Percentiles rank a stretch among this genome's conserved stretches.
Evolutionary conservation across 2,329 filamentous ascomycete species (phyloP).

Genomic region (Periconia digitata): DNA sequence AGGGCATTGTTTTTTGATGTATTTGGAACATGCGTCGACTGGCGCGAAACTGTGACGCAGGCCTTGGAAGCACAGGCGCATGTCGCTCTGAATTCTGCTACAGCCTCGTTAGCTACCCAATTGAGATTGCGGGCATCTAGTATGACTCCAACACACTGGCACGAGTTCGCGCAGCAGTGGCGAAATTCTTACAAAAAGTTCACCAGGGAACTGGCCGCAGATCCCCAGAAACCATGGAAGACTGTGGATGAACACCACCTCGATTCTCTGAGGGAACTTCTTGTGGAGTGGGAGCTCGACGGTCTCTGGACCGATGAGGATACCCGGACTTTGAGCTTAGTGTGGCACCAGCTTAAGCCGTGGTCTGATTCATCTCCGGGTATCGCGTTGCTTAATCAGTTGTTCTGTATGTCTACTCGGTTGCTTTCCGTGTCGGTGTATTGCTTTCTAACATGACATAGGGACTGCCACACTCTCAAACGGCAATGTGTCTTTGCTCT

Average conservation of each 20-base stretch:
- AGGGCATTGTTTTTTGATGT: slow-evolving; percentile 73
- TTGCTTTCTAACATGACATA: slow-evolving; percentile 6
- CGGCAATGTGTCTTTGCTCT: slow-evolving; percentile 68
- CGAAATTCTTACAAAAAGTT: slow-evolving; percentile 65
- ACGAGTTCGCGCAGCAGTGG: slow-evolving; percentile 70
- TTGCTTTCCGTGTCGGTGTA: neutral
- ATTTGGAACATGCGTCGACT: slow-evolving; percentile 80
- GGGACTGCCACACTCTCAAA: slow-evolving; percentile 71
- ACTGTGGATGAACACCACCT: slow-evolving; percentile 73
- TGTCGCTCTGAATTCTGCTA: slow-evolving; percentile 50
- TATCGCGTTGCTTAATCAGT: slow-evolving; percentile 55
- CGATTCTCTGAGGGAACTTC: slow-evolving; percentile 61
- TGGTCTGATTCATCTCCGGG: slow-evolving; percentile 68
- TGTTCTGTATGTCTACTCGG: slow-evolving; percentile 43
- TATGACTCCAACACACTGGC: slow-evolving; percentile 63
- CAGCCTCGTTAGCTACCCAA: slow-evolving; percentile 48
- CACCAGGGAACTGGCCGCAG: slow-evolving; percentile 55
- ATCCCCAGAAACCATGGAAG: slow-evolving; percentile 56
- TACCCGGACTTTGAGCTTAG: slow-evolving; percentile 51
- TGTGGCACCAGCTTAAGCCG: slow-evolving; percentile 72
- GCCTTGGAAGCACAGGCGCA: slow-evolving; percentile 58
- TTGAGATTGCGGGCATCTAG: slow-evolving; percentile 52
- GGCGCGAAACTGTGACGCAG: slow-evolving; percentile 67
- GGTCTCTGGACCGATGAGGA: slow-evolving; percentile 58
- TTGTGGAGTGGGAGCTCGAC: slow-evolving; percentile 58